These are phyloP conservation scores for Penicillium manginii DNA, from an alignment of 495 filamentous ascomycete genomes.

Conservation along the genomic window DNA sequence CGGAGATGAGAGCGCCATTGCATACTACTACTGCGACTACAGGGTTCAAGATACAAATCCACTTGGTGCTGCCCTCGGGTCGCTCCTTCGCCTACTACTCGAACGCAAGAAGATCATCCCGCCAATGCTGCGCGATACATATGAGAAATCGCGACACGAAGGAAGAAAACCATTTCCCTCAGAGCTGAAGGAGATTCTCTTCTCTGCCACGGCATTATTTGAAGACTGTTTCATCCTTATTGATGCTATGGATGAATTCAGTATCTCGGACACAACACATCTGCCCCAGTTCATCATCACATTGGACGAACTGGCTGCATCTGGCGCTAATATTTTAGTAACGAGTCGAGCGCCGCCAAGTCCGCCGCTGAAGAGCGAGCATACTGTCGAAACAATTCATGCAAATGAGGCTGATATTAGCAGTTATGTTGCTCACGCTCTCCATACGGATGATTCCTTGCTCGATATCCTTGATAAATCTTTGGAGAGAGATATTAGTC, in stretches of 20 bases:
- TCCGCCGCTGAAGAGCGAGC: background rate
- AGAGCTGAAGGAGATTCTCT: background rate
- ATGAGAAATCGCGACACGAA: background rate
- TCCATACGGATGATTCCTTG: background rate
- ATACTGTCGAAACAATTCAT: background rate
- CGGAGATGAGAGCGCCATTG: background rate
- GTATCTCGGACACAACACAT: background rate
- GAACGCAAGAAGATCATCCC: background rate
- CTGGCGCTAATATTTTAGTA: background rate
- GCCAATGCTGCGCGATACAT: background rate
- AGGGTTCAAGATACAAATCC: background rate
- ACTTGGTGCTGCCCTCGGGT: background rate
- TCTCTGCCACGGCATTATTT: background rate
- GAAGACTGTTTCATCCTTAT: background rate
- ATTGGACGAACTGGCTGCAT: background rate
- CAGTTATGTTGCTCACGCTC: background rate
- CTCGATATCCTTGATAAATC: background rate
- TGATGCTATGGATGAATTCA: constrained; percentile 1
- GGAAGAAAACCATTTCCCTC: background rate
- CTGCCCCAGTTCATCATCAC: background rate
- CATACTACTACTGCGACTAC: background rate
- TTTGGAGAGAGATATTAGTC: background rate
- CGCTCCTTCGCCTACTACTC: background rate
- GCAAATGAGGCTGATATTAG: background rate
- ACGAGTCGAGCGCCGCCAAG: background rate